Conservation (phyloP, 345 rosid genomes). For the Mangifera indica region DNA sequence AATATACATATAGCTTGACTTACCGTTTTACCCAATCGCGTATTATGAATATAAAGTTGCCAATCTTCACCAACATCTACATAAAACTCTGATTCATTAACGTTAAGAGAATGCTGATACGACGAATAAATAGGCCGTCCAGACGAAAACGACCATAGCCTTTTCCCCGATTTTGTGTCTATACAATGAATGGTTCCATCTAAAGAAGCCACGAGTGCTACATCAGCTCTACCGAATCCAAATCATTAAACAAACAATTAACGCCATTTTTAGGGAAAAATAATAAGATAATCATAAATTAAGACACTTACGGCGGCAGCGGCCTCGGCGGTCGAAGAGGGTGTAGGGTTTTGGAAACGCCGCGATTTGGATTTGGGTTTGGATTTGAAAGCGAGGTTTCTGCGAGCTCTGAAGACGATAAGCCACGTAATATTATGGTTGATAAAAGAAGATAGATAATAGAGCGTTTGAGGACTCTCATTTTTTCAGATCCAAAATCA, state of each 20-base stretch:
- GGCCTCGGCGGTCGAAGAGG: slow-evolving; percentile 36
- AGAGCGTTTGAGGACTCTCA: slow-evolving; percentile 40
- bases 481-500: slow-evolving; percentile 18
- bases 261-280: background rate
- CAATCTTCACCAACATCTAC: slow-evolving; percentile 64
- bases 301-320: background rate
- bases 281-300: slow-evolving; percentile 34
- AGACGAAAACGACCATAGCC: slow-evolving; percentile 52
- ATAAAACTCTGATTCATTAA: slow-evolving; percentile 42
- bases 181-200: slow-evolving; percentile 56
- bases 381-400: slow-evolving; percentile 29
- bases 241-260: slow-evolving; percentile 9
- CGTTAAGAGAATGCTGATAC: slow-evolving; percentile 45
- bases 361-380: slow-evolving; percentile 11
- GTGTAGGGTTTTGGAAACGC: slow-evolving; percentile 18
- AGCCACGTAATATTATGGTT: slow-evolving; percentile 31
- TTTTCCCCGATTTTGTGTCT: slow-evolving; percentile 36
- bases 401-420: slow-evolving; percentile 41
- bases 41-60: slow-evolving; percentile 48
- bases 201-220: slow-evolving; percentile 44
- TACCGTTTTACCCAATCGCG: slow-evolving; percentile 45
- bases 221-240: slow-evolving; percentile 35
- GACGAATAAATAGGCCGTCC: slow-evolving; percentile 59
- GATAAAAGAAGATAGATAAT: slow-evolving; percentile 34
- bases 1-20: background rate